Evolutionary conservation across 2,329 filamentous ascomycete genomes (phyloP).

Genomic region (Colletotrichum limetticola): DNA sequence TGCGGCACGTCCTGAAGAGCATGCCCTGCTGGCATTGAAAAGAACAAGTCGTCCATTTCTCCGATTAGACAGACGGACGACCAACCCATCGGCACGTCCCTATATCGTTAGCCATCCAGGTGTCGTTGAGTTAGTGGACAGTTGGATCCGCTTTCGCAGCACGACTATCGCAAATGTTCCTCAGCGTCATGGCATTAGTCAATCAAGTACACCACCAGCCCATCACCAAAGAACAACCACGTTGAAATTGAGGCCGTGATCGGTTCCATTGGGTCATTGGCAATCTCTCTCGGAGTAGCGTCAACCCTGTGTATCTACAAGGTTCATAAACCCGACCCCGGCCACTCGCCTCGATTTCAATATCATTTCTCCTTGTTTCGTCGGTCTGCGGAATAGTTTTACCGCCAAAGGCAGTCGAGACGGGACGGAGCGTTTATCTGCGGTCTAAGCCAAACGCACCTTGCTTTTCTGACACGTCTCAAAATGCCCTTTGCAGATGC

Average conservation of each 20-base stretch:
- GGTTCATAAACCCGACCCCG: neutral
- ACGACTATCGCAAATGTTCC: slow-evolving; percentile 16
- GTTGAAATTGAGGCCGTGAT: slow-evolving; percentile 6
- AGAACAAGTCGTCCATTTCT: slow-evolving; percentile 11
- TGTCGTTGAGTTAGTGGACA: neutral
- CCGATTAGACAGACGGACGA: slow-evolving; percentile 9
- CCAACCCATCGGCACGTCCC: slow-evolving; percentile 12
- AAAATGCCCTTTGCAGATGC: slow-evolving; percentile 13
- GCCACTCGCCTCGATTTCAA: slow-evolving; percentile 16
- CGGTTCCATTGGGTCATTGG: neutral
- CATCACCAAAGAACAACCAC: neutral
- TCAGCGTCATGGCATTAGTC: neutral
- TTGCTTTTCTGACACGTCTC: slow-evolving; percentile 33
- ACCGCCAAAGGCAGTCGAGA: slow-evolving; percentile 28
- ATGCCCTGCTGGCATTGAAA: slow-evolving; percentile 4
- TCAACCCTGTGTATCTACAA: slow-evolving; percentile 8
- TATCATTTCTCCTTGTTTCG: slow-evolving; percentile 17
- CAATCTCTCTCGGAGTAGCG: slow-evolving; percentile 6
- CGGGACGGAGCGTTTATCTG: slow-evolving; percentile 32
- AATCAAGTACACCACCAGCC: neutral
- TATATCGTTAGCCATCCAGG: slow-evolving; percentile 19
- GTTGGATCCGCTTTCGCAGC: slow-evolving; percentile 7
- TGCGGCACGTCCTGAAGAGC: slow-evolving; percentile 9
- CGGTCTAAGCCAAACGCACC: slow-evolving; percentile 14
- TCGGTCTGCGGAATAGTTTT: slow-evolving; percentile 27